Conservation (phyloP, 495 filamentous ascomycete species). For the Opeltia flavorubescens region DNA sequence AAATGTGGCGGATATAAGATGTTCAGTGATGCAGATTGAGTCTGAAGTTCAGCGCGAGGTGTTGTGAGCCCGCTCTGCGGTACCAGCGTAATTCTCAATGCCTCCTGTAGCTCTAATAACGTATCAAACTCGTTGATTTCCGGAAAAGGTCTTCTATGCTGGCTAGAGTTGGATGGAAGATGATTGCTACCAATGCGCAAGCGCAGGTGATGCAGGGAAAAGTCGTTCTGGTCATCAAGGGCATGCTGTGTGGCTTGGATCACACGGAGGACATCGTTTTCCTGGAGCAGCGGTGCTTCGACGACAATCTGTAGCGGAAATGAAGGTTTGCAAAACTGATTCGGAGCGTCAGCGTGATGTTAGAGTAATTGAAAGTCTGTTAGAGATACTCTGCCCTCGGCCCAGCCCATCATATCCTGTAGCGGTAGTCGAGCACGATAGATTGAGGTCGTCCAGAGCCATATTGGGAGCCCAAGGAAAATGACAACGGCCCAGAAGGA, state of each 20-base stretch:
- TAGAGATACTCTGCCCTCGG: constrained; percentile 65
- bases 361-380: too few species aligned
- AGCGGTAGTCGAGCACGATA: constrained; percentile 78
- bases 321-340: constrained; percentile 69
- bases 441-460: constrained; percentile 93
- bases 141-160: constrained; percentile 4
- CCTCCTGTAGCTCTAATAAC: constrained; percentile 36
- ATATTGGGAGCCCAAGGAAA: constrained; percentile 79
- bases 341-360: constrained; percentile 12
- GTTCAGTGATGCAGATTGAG: constrained; percentile 59
- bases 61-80: constrained; percentile 41
- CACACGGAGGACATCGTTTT: constrained; percentile 59
- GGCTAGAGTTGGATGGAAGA: neutral
- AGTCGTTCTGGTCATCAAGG: constrained; percentile 81
- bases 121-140: too few species aligned
- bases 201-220: constrained; percentile 77
- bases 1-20: constrained; percentile 67
- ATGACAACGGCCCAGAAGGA: constrained; percentile 87
- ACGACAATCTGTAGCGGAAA: constrained; percentile 76
- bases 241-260: constrained; percentile 77
- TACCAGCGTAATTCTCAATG: constrained; percentile 55
- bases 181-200: constrained; percentile 46
- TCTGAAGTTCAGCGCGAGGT: constrained; percentile 45
- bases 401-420: constrained; percentile 81
- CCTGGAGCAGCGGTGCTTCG: constrained; percentile 51